phyloP scores from a whole-genome alignment of 2,329 filamentous ascomycete genomes.

The Venturia oleaginea region DNA sequence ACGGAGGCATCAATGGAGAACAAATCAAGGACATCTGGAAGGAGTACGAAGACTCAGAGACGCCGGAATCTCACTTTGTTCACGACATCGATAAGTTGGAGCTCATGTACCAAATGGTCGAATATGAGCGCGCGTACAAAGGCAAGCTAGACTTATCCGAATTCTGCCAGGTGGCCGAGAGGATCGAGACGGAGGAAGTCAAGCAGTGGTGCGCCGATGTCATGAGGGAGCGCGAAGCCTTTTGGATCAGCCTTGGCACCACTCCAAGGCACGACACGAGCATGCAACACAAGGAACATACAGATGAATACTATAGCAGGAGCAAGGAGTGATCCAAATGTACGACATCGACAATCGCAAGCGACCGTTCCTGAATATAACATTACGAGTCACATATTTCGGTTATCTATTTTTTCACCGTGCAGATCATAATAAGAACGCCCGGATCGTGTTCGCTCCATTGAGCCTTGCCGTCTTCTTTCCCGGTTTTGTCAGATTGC shows the following conservation, averaged over 20 bases:
- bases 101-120: slow-evolving; percentile 86
- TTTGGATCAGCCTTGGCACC: slow-evolving; percentile 45
- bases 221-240: slow-evolving; percentile 62
- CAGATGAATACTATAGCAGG: slow-evolving; percentile 3
- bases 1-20: slow-evolving; percentile 58
- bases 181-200: slow-evolving; percentile 68
- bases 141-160: slow-evolving; percentile 69
- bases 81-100: slow-evolving; percentile 98
- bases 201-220: slow-evolving; percentile 70
- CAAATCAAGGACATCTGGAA: slow-evolving; percentile 79
- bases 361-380: not conserved
- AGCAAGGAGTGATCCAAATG: not conserved
- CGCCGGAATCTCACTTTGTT: slow-evolving; percentile 77
- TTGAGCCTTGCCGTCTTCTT: not conserved
- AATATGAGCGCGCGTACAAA: slow-evolving; percentile 72
- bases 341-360: not conserved
- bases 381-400: not conserved
- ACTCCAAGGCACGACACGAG: not conserved
- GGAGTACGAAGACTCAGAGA: slow-evolving; percentile 86
- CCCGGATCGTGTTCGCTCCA: not conserved
- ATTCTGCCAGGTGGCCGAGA: slow-evolving; percentile 69
- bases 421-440: not conserved
- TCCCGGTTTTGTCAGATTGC: not conserved
- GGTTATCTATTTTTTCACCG: not conserved
- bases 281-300: not conserved